Base-by-base conservation (phyloP, 2,329 filamentous ascomycete genomes). In the Nemania sp. region DNA sequence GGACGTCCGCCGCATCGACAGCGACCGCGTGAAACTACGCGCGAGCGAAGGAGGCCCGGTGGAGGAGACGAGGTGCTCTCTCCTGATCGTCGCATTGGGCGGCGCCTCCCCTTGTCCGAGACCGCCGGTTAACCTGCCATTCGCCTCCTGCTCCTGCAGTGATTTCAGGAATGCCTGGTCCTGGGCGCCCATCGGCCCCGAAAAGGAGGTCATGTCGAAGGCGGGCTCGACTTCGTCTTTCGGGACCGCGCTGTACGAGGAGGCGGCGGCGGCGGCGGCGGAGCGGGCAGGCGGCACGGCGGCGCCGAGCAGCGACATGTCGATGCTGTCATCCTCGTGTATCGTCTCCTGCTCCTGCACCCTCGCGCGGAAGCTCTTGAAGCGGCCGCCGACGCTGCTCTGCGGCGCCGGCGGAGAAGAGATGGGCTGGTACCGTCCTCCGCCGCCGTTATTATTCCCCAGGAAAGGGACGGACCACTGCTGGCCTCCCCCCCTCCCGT, bases 101-200 rank as follows among this genome's bases (percentile, higher is more conserved):
- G 83, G 77, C 25, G 72, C 77, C 63, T 83, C 81, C 2, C 85
- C 86, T 35, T 75, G 73, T 1, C 86, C 85, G 11, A 88, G 67
- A 0, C 85, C 86, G n/a, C 84, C 83, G 0, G 84, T 87, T 25
- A 88, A 72, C 37, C 75, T 78, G 1, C 84, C 85, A 7, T 74
- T 78, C 1, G 83, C 80, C 68, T 87, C 85, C 62, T 84, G 79
- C 42, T 78, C 75, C 66, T 83, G 81, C 13, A 83, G 67, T 2
- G 74, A 74, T 61, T 71, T 77, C 42, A 81, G 62, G 51, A 83
- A 83, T 5, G 71, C 77, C 6, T 77, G 72, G 51, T 82, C 79
- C 43, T 81, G 78, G 1, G 72, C 65, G 2, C 75, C 76, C 62
- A 77, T 73, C 2, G 81, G 82, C 0, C 82, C 80, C 5, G 81